These are phyloP conservation scores for Cladosporium oxysporum DNA, from an alignment of 2,329 filamentous ascomycete species.

Conservation along the genomic window DNA sequence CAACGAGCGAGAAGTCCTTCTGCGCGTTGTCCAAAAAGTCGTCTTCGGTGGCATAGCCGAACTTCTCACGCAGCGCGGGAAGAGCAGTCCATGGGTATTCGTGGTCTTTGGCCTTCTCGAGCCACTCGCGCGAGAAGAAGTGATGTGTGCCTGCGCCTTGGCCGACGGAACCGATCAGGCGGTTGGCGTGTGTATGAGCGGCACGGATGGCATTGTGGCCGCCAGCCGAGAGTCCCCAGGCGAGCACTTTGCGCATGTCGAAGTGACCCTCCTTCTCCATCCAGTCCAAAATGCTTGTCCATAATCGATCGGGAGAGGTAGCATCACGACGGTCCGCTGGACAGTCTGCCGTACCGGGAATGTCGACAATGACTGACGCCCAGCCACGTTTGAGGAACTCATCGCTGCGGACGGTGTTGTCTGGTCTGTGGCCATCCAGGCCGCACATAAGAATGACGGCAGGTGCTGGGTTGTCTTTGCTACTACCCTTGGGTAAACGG, in stretches of 20 bases:
- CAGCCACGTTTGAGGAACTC: slow-evolving; percentile 66
- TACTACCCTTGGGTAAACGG: slow-evolving; percentile 38
- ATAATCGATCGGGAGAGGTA: slow-evolving; percentile 60
- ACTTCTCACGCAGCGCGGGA: slow-evolving; percentile 58
- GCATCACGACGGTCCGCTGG: slow-evolving; percentile 65
- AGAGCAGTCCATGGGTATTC: slow-evolving; percentile 53
- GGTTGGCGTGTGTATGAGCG: slow-evolving; percentile 64
- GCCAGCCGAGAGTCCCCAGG: slow-evolving; percentile 53
- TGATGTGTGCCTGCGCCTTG: slow-evolving; percentile 66
- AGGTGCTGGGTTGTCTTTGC: slow-evolving; percentile 41
- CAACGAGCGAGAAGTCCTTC: slow-evolving; percentile 63
- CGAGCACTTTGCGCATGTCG: slow-evolving; percentile 58
- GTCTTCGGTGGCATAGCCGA: slow-evolving; percentile 60
- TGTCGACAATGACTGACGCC: slow-evolving; percentile 63
- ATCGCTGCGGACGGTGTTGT: slow-evolving; percentile 61
- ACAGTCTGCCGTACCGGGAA: slow-evolving; percentile 68
- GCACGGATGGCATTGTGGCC: slow-evolving; percentile 67
- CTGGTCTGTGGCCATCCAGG: slow-evolving; percentile 63
- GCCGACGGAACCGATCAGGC: slow-evolving; percentile 58
- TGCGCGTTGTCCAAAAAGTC: slow-evolving; percentile 58
- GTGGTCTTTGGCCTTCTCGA: slow-evolving; percentile 63
- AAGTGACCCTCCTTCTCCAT: slow-evolving; percentile 54
- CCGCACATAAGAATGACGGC: slow-evolving; percentile 62
- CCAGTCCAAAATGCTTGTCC: slow-evolving; percentile 64
- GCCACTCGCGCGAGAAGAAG: slow-evolving; percentile 62